phyloP scores from a whole-genome alignment of 768 basidiomycete genomes.

The Russula foetens region DNA sequence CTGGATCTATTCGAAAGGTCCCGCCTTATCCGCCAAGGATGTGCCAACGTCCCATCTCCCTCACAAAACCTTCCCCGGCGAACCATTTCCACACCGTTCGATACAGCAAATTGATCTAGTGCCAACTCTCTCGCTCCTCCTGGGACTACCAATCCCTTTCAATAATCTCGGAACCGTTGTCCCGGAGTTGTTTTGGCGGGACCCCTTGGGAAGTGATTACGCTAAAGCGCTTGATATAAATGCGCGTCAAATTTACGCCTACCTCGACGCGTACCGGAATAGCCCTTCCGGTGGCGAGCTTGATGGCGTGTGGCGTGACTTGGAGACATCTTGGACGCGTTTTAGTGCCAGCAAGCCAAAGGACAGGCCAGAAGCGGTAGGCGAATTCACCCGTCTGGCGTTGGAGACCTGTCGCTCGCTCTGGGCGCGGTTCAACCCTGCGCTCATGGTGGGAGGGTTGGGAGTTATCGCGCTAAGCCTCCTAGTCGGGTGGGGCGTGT shows the following conservation, averaged over 20 bases:
- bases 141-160: slow-evolving; percentile 87
- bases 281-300: slow-evolving; percentile 68
- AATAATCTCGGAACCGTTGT: slow-evolving; percentile 91
- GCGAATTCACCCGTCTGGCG: slow-evolving; percentile 51
- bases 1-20: too few species aligned
- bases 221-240: too few species aligned
- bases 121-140: slow-evolving; percentile 87
- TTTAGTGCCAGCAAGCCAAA: background rate
- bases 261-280: slow-evolving; percentile 73
- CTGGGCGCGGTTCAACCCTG: slow-evolving; percentile 91
- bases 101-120: slow-evolving; percentile 93
- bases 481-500: slow-evolving; percentile 51
- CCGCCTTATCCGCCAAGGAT: too few species aligned
- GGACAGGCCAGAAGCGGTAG: slow-evolving; percentile 20
- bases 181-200: slow-evolving; percentile 83
- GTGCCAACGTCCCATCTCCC: too few species aligned
- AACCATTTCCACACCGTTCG: slow-evolving; percentile 43
- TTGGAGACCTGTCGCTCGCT: slow-evolving; percentile 73
- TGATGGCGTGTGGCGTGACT: slow-evolving; percentile 47
- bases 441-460: slow-evolving; percentile 70
- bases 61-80: slow-evolving; percentile 66
- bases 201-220: too few species aligned
- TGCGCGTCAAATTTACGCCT: slow-evolving; percentile 68
- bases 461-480: slow-evolving; percentile 48
- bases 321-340: slow-evolving; percentile 30